Evolutionary conservation across 1,139 yeast species (phyloP).

Genomic region (Candida pseudoviswanathii): DNA sequence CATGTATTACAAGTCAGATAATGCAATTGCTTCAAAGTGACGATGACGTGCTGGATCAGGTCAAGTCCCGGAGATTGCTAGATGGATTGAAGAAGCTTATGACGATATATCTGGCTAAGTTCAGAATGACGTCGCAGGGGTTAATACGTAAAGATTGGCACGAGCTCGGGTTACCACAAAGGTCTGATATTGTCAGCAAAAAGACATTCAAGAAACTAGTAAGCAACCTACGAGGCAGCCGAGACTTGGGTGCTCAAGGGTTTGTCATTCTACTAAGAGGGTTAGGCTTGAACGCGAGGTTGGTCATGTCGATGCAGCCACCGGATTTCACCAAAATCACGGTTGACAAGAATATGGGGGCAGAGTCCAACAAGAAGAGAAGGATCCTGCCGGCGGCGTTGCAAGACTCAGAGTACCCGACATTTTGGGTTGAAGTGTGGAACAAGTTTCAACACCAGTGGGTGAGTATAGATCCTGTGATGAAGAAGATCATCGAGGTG

Average conservation of each 20-base stretch:
- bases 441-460: constrained; percentile 69
- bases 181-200: constrained; percentile 30
- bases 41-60: constrained; percentile 34
- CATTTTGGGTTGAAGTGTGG: constrained; percentile 96
- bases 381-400: constrained; percentile 10
- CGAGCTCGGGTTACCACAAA: constrained; percentile 39
- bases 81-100: constrained; percentile 73
- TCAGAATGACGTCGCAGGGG: constrained; percentile 51
- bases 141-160: constrained; percentile 60
- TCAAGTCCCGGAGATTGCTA: constrained; percentile 68
- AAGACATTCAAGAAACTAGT: constrained; percentile 45
- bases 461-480: constrained; percentile 85
- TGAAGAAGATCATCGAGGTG: constrained; percentile 61
- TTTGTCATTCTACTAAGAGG: constrained; percentile 77
- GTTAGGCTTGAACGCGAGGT: constrained; percentile 69
- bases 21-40: constrained; percentile 34
- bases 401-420: constrained; percentile 55
- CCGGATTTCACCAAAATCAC: constrained; percentile 68
- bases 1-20: constrained; percentile 42
- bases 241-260: constrained; percentile 86
- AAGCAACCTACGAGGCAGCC: constrained; percentile 58
- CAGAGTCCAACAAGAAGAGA: constrained; percentile 1
- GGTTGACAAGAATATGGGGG: constrained; percentile 7
- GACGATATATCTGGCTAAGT: constrained; percentile 62
- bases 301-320: constrained; percentile 84